Percentiles rank a stretch among this genome's conserved stretches.
Conservation (phyloP, 176 grass and related monocot genomes). For the Lolium perenne region DNA sequence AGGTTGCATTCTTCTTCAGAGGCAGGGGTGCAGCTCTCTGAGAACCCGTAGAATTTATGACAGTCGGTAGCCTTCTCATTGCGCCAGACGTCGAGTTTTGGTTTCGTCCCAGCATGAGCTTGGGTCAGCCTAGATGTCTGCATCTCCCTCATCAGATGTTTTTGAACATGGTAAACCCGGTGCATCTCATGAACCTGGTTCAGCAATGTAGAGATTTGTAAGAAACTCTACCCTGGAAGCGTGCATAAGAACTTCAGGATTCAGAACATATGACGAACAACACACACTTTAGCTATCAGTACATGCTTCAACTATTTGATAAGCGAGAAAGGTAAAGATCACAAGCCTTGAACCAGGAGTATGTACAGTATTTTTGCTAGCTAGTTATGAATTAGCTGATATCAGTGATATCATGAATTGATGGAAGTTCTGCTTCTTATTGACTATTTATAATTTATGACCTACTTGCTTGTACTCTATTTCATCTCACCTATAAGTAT, state of each 20-base stretch:
- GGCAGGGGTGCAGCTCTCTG: background rate
- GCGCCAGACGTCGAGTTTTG: background rate
- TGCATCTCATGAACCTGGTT: constrained; percentile 77
- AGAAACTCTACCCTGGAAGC: background rate
- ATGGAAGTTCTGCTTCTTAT: background rate
- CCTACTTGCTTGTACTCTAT: constrained; percentile 2
- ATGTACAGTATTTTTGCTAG: background rate
- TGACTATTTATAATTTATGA: background rate
- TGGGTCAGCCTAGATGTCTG: background rate
- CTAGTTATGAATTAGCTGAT: constrained; percentile 6
- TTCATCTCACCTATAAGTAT: background rate
- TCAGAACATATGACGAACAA: background rate
- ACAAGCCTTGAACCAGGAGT: background rate
- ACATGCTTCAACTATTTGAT: background rate
- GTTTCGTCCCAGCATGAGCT: background rate
- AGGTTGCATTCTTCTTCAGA: constrained; percentile 52
- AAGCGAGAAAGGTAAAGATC: background rate
- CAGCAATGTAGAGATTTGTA: background rate
- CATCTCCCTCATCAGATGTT: constrained; percentile 52
- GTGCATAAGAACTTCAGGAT: background rate
- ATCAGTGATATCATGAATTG: background rate
- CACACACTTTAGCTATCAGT: background rate
- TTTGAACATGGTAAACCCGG: constrained; percentile 66
- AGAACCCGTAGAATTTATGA: constrained; percentile 35
- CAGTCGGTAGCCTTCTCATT: background rate